Evolutionary conservation across 345 rosid genomes (phyloP).

Genomic region (Populus deltoides): DNA sequence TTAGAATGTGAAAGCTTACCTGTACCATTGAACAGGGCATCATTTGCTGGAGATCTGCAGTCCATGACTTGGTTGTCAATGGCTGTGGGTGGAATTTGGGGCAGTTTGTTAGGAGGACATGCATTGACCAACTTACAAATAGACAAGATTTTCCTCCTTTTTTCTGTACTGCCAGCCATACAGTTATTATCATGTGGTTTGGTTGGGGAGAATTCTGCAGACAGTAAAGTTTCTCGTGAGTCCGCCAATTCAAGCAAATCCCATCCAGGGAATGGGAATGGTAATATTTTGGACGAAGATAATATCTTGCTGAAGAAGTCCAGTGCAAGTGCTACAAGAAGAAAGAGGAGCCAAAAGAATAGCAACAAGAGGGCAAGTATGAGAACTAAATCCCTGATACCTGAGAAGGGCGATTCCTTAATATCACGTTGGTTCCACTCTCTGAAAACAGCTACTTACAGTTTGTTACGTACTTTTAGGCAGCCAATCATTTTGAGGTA

Average conservation of each 20-base stretch:
- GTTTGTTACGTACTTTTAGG: slow-evolving; percentile 63
- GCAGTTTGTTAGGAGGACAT: slow-evolving; percentile 88
- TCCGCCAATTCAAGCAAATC: slow-evolving; percentile 27
- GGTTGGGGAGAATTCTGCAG: slow-evolving; percentile 54
- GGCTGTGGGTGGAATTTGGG: slow-evolving; percentile 91
- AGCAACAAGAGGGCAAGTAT: slow-evolving; percentile 26
- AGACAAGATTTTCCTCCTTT: slow-evolving; percentile 71
- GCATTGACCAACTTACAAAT: slow-evolving; percentile 68
- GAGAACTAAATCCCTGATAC: slow-evolving; percentile 26
- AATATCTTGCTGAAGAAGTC: slow-evolving; percentile 36
- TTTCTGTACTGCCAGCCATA: slow-evolving; percentile 60
- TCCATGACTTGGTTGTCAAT: slow-evolving; percentile 85
- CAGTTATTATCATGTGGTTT: slow-evolving; percentile 76
- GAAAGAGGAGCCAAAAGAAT: slow-evolving; percentile 71
- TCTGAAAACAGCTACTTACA: slow-evolving; percentile 61
- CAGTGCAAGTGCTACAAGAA: slow-evolving; percentile 39
- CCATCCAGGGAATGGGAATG: slow-evolving; percentile 40
- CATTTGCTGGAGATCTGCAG: slow-evolving; percentile 96
- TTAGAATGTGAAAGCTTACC: neutral
- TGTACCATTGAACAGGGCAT: slow-evolving; percentile 50
- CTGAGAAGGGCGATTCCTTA: slow-evolving; percentile 34
- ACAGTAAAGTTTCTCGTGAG: slow-evolving; percentile 31
- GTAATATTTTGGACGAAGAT: slow-evolving; percentile 34
- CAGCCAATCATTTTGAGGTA: slow-evolving; percentile 86
- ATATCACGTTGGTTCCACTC: slow-evolving; percentile 52